Percentiles rank a stretch among this genome's conserved stretches.
phyloP scores from a whole-genome alignment of 768 basidiomycete genomes.

The Kwoniella europaea region DNA sequence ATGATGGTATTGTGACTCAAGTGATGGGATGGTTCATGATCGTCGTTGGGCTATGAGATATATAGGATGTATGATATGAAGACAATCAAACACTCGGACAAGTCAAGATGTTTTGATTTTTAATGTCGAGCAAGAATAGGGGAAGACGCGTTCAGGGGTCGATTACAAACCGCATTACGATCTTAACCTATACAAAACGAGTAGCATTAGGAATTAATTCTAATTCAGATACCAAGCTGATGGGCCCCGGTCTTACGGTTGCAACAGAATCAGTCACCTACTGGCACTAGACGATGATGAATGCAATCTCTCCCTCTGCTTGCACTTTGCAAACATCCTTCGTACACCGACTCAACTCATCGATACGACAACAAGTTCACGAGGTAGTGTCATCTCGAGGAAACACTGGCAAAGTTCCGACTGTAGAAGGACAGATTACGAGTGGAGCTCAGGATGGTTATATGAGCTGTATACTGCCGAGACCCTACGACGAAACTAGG shows the following conservation, averaged over 20 bases:
- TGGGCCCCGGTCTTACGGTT: not conserved
- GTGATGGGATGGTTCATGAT: not conserved
- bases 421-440: too few relatives aligned
- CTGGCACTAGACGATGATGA: not conserved
- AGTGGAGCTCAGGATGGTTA: too few relatives aligned
- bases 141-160: not conserved
- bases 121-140: too few relatives aligned
- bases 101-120: not conserved
- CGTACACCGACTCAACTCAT: too few relatives aligned
- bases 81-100: not conserved
- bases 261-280: not conserved
- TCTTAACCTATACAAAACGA: not conserved
- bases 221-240: not conserved
- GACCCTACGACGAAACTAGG: not conserved
- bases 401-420: too few relatives aligned
- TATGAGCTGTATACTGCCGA: too few relatives aligned
- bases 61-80: not conserved
- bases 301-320: not conserved
- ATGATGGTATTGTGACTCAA: not conserved
- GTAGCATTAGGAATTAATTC: not conserved
- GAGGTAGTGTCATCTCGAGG: too few relatives aligned
- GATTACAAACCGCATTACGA: not conserved
- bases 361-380: too few relatives aligned
- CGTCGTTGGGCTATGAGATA: not conserved
- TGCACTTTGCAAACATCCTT: not conserved